phyloP scores from a whole-genome alignment of 148 eudicot genomes.

The Pouteria glomerata region DNA sequence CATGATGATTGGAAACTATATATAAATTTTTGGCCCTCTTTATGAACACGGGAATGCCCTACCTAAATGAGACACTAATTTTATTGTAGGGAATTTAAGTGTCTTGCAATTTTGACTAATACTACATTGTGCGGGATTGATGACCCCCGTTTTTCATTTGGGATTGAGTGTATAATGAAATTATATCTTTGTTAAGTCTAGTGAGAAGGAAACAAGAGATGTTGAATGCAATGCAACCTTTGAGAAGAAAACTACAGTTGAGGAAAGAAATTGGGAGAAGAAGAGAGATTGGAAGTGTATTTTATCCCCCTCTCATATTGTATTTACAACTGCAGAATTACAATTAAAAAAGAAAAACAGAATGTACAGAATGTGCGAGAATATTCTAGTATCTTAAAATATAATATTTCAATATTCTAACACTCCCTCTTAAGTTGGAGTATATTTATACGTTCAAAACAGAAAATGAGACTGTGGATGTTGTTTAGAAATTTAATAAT shows the following conservation, averaged over 20 bases:
- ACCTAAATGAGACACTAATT: background rate
- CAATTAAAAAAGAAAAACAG: too few species aligned
- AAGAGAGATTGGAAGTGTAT: too few species aligned
- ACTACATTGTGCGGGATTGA: background rate
- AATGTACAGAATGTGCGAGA: too few species aligned
- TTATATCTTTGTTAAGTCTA: too few species aligned
- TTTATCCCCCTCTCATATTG: too few species aligned
- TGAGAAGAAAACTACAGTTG: background rate
- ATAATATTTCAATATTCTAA: too few species aligned
- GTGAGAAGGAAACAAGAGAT: background rate
- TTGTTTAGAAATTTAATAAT: background rate
- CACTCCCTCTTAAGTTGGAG: too few species aligned
- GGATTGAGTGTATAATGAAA: background rate
- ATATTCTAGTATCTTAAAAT: too few species aligned
- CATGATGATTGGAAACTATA: background rate
- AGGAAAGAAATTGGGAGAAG: background rate
- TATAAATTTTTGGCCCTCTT: background rate
- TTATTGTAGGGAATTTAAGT: background rate
- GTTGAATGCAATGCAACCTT: background rate
- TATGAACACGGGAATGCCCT: background rate
- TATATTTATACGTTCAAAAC: too few species aligned
- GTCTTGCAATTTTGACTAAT: background rate
- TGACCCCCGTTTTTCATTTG: background rate
- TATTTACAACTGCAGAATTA: too few species aligned
- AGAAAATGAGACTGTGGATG: background rate